These are phyloP conservation scores for Flagelloscypha sp. DNA, from an alignment of 768 basidiomycete species.

Conservation along the genomic window DNA sequence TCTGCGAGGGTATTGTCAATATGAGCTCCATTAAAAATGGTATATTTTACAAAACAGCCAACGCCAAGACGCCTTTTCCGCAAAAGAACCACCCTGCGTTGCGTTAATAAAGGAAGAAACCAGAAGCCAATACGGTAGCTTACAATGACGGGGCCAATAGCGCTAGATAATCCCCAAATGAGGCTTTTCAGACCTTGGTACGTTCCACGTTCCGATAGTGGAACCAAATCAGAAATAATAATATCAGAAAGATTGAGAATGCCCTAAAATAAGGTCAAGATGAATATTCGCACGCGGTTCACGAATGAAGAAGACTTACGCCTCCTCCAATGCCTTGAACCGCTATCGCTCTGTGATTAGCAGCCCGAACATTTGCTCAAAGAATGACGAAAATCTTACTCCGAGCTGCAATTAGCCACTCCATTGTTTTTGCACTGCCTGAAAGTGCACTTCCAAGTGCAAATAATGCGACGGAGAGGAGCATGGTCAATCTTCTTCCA, in stretches of 20 bases:
- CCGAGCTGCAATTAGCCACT: slow-evolving; percentile 23
- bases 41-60: slow-evolving; percentile 19
- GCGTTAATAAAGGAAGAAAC: not conserved
- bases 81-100: slow-evolving; percentile 14
- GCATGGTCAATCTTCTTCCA: slow-evolving; percentile 15
- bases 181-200: slow-evolving; percentile 24
- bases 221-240: slow-evolving; percentile 33
- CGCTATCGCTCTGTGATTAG: slow-evolving; percentile 5
- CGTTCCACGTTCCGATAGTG: slow-evolving; percentile 32
- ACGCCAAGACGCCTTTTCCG: slow-evolving; percentile 19
- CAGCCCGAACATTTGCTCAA: not conserved
- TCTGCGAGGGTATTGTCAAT: slow-evolving; percentile 12
- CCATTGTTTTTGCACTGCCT: slow-evolving; percentile 23
- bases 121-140: slow-evolving; percentile 29
- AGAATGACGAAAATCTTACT: slow-evolving; percentile 12
- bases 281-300: too few species aligned
- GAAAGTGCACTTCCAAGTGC: slow-evolving; percentile 25
- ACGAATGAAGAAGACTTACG: slow-evolving; percentile 13
- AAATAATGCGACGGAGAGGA: slow-evolving; percentile 18
- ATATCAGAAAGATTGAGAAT: slow-evolving; percentile 28
- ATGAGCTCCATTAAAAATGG: not conserved
- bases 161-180: slow-evolving; percentile 25
- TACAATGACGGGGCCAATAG: slow-evolving; percentile 23
- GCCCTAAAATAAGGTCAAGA: too few species aligned
- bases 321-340: slow-evolving; percentile 10